Base-by-base conservation (phyloP, 352 stramenopile species). In the Globisporangium splendens region DNA sequence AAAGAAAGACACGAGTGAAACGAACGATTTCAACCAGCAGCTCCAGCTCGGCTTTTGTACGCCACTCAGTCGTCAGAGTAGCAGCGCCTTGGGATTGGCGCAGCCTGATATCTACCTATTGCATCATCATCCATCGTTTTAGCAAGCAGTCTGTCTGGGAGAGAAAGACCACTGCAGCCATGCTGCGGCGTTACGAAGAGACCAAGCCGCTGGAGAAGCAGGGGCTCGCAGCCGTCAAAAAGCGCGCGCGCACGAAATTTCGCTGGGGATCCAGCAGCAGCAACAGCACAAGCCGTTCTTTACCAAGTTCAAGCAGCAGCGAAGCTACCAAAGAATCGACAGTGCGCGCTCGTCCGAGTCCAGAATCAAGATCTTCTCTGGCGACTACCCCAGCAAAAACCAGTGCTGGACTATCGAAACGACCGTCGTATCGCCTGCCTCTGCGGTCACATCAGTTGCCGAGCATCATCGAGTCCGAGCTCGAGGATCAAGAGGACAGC, bases 121-220 rank as follows among this genome's bases (percentile, higher is more conserved):
- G 24, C 24, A 2, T n/a, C n/a, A n/a, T n/a, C n/a, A n/a, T n/a
- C n/a, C n/a, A n/a, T n/a, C n/a, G n/a, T n/a, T 31, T 31, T 5
- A 31, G 24, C 38, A 43, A 43, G 11, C 35, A 14, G n/a, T 13
- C 46, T 50, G 46, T 11, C 46, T 50, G 8, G 22, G 22, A 50
- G 8, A 28, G 22, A 51, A 21, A 5, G 12, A 38, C 20, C n/a
- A 10, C 28, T 11, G 48, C 28, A 21, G 24, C 39, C 18, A 63
- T 51, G 42, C 42, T 66, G 17, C 52, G n/a, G 6, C 47, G 33
- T 18, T 62, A 66, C 39, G 59, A 66, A 35, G 33, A 43, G 53
- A 66, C 59, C 38, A 66, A 62, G 41, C 54, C 59, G 14, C 20
- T 22, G n/a, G 59, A 66, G 28, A 53, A 55, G 35, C 52, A 61